Evolutionary conservation across 331 rosid genomes (phyloP).

Genomic region (Cydonia oblonga): DNA sequence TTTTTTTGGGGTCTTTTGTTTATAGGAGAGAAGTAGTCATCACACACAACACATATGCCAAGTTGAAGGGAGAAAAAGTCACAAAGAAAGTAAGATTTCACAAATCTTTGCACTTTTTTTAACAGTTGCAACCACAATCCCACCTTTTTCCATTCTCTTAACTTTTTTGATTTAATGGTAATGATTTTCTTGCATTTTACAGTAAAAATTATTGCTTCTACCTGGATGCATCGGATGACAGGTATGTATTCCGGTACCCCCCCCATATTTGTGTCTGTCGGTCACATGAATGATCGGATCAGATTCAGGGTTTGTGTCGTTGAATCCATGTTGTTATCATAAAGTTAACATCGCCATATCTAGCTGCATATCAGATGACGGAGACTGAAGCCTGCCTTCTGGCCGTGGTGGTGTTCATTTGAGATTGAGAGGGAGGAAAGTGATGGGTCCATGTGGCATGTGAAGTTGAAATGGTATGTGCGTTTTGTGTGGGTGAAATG

Average conservation of each 20-base stretch:
- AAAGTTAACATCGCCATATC: conserved; percentile 49
- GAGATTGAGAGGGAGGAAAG: conserved; percentile 42
- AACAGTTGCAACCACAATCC: conserved; percentile 63
- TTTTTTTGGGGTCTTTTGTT: conserved; percentile 38
- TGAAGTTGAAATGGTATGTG: conserved; percentile 45
- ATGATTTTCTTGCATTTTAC: conserved; percentile 38
- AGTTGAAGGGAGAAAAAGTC: conserved; percentile 55
- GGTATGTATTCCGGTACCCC: not conserved
- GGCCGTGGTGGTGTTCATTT: conserved; percentile 19
- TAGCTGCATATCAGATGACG: conserved; percentile 60
- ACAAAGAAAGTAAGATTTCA: conserved; percentile 56
- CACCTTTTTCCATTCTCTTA: conserved; percentile 22
- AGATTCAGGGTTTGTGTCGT: conserved; percentile 7
- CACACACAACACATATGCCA: conserved; percentile 38
- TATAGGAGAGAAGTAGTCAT: conserved; percentile 31
- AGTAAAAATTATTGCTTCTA: conserved; percentile 16
- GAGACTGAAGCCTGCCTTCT: conserved; percentile 26
- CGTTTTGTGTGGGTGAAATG: conserved; percentile 29
- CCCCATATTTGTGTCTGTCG: conserved; percentile 26
- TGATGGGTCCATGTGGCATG: conserved; percentile 66
- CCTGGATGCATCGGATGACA: conserved; percentile 24
- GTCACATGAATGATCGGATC: conserved; percentile 30
- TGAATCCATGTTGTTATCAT: conserved; percentile 34
- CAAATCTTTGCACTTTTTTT: conserved; percentile 65
- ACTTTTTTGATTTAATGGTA: conserved; percentile 18